phyloP scores from a whole-genome alignment of 495 filamentous ascomycete genomes.

The Hypoxylon perforatum region DNA sequence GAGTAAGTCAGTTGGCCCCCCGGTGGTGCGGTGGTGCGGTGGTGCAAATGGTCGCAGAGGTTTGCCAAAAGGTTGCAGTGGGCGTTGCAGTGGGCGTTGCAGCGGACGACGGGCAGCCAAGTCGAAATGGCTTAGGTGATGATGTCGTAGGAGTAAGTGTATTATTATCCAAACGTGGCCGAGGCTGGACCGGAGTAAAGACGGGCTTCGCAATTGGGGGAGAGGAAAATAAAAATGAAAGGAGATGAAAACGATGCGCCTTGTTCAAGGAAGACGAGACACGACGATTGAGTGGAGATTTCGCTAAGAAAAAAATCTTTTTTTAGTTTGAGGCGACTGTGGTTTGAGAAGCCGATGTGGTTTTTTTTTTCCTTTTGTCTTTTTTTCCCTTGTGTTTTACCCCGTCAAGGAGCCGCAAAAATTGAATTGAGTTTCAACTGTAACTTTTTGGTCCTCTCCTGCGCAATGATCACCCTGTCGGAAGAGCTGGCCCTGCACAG shows the following conservation, averaged over 20 bases:
- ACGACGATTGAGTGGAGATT: constrained; percentile 42
- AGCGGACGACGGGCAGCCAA: constrained; percentile 22
- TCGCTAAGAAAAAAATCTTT: constrained; percentile 41
- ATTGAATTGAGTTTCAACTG: constrained; percentile 40
- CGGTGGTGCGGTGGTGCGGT: too few species aligned
- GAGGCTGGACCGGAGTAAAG: constrained; percentile 40
- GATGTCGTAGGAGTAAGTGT: constrained; percentile 6
- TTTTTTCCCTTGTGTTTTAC: constrained; percentile 21
- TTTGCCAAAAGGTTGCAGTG: too few species aligned
- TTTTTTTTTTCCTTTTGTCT: constrained; percentile 15
- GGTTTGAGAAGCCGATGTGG: constrained; percentile 42
- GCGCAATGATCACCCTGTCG: constrained; percentile 40
- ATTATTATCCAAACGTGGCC: constrained; percentile 25
- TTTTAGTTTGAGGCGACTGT: constrained; percentile 41
- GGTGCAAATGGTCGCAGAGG: too few species aligned
- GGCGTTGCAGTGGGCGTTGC: too few species aligned
- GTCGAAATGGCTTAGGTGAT: background rate
- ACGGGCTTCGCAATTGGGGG: constrained; percentile 46
- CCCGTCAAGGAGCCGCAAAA: constrained; percentile 43
- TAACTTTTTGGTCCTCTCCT: constrained; percentile 18
- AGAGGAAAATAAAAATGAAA: constrained; percentile 15
- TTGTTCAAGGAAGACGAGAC: constrained; percentile 32
- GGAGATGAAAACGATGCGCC: constrained; percentile 46
- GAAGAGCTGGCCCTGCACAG: constrained; percentile 30
- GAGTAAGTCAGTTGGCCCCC: constrained; percentile 15